Evolutionary conservation across 1,284 basidiomycete genomes (phyloP), one percentile per base, ranked within the genome.

Genomic region (Exobasidium rhododendri): DNA sequence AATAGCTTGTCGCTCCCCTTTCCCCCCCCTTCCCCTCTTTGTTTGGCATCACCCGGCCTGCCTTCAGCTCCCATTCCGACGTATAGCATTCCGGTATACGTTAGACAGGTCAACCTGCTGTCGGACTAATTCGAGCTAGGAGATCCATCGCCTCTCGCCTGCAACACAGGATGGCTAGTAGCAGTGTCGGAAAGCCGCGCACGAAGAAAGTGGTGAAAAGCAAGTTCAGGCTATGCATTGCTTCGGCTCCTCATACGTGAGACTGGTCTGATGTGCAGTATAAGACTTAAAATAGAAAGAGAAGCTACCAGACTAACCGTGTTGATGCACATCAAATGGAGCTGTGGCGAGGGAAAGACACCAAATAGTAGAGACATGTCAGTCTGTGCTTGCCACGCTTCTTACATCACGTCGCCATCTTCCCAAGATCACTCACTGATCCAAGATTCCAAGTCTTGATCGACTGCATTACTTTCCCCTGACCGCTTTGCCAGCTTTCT

Each of bases 381-480:
- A 29, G 4, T 52, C 32, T 4, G 17, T 52, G 5, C 28, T 55
- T 32, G n/a, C 40, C 40, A 11, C n/a, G n/a, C n/a, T n/a, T n/a
- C n/a, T n/a, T n/a, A n/a, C n/a, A n/a, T n/a, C n/a, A n/a, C n/a
- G 43, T 44, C 43, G n/a, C 14, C 22, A 44, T 44, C 22, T n/a
- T 44, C 43, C 14, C 14, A 31, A 40, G n/a, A 28, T 32, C 22
- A 55, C 52, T 55, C 52, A 55, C 52, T 74, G 64, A 74, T 73
- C 68, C 72, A 70, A 1, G 66, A 58, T 6, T 65, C 66, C 32
- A 74, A 65, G 31, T 74, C 70, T 46, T 74, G 66, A 43, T 73
- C 68, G 10, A 74, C 69, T 24, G 69, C 52, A 22, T 59, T 61
- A 2, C 67, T 65, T 40, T 73, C 71, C n/a, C 65, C 54, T 17